Evolutionary conservation across 2,329 filamentous ascomycete genomes (phyloP), one percentile per base, ranked within the genome.

Genomic region (Fusarium sp.): DNA sequence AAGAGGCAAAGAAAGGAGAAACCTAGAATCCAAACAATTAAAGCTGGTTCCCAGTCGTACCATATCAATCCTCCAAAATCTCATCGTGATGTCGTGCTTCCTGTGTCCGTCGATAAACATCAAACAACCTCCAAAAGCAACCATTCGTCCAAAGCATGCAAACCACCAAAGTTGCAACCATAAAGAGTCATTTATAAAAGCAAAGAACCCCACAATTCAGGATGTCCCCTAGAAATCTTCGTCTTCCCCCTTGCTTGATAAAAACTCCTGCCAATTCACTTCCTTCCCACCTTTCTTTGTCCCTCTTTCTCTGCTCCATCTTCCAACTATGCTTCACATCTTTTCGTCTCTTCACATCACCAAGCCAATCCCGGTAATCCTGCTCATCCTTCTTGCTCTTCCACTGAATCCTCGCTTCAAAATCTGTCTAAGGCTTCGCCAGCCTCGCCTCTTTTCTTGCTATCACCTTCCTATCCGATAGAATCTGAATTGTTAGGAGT

Each of bases 21-120:
- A n/a, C 1, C 3, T 5, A 4, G 0, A 46, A 9, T 23, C 5
- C 21, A 18, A 33, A 3, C 2, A 10, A 10, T 5, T 5, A 13
- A 50, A 7, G 13, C 3, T 9, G 6, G 4, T 33, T 25, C 11
- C n/a, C 11, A 19, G 6, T 10, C 6, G 10, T 13, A 0, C 6
- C 18, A 28, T 9, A 12, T 28, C 8, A 37, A 35, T 19, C 12
- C 30, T 35, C 30, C 30, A 19, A 15, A 52, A 18, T 4, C 11
- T n/a, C 21, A 12, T 49, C 15, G 15, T 18, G 10, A 32, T 32
- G 28, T 18, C 30, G 7, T 16, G 10, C 16, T 9, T 32, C 28
- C 46, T 21, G 13, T 23, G 6, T 10, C 21, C 8, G 9, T 23
- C 11, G 0, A 2, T 23, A 19, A 33, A 23, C 47, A 10, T 9